Percentiles rank a stretch among this genome's conserved stretches.
phyloP scores from a whole-genome alignment of 352 stramenopile species.

The Phytophthora foliorum region DNA sequence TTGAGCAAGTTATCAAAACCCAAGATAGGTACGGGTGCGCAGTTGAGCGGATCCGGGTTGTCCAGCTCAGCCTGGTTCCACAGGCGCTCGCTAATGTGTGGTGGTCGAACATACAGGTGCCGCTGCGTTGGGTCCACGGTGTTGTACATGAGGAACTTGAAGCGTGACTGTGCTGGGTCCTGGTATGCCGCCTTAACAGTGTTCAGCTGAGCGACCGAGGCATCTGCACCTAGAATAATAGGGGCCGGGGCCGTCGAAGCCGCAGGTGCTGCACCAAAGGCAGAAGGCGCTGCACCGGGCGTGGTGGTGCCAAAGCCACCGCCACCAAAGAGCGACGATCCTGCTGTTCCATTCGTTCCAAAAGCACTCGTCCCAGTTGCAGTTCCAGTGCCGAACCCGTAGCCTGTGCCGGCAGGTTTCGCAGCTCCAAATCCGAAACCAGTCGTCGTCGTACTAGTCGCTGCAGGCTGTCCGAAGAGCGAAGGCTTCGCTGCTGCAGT shows the following conservation, averaged over 20 bases:
- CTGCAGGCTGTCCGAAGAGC: slow-evolving; percentile 54
- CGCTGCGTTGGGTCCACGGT: slow-evolving; percentile 85
- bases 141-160: slow-evolving; percentile 93
- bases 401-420: slow-evolving; percentile 37
- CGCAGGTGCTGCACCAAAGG: slow-evolving; percentile 42
- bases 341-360: slow-evolving; percentile 24
- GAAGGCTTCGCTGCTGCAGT: slow-evolving; percentile 52
- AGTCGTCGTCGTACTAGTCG: slow-evolving; percentile 31
- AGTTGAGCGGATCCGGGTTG: slow-evolving; percentile 88
- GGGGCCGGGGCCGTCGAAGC: slow-evolving; percentile 62
- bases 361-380: slow-evolving; percentile 23
- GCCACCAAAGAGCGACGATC: slow-evolving; percentile 42
- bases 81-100: slow-evolving; percentile 85
- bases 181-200: slow-evolving; percentile 87
- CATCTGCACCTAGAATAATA: slow-evolving; percentile 80
- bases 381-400: slow-evolving; percentile 39
- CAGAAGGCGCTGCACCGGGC: slow-evolving; percentile 23
- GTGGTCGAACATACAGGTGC: slow-evolving; percentile 81
- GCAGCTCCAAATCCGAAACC: slow-evolving; percentile 48
- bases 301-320: slow-evolving; percentile 47
- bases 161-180: slow-evolving; percentile 85
- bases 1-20: slow-evolving; percentile 87
- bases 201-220: slow-evolving; percentile 83
- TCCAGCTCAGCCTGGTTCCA: slow-evolving; percentile 90
- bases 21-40: slow-evolving; percentile 76